phyloP scores from a whole-genome alignment of 768 basidiomycete species.

The Rhizopogon vinicolor region DNA sequence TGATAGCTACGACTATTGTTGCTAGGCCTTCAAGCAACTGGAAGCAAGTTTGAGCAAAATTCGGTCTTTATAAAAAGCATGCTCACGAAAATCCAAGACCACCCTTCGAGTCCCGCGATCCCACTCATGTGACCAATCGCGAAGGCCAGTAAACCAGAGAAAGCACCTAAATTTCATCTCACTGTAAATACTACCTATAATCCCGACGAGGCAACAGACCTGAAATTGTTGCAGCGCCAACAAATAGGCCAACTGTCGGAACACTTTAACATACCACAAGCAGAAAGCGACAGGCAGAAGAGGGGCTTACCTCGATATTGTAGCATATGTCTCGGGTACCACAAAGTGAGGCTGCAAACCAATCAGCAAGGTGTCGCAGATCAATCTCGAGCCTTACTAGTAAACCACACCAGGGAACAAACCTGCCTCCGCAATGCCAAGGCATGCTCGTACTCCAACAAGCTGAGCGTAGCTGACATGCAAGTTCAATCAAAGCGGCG shows the following conservation, averaged over 20 bases:
- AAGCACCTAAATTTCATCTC: slow-evolving; percentile 29
- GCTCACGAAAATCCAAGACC: slow-evolving; percentile 60
- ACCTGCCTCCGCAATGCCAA: slow-evolving; percentile 63
- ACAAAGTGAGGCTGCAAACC: slow-evolving; percentile 43
- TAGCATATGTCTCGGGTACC: slow-evolving; percentile 56
- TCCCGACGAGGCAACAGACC: slow-evolving; percentile 20
- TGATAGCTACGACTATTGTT: slow-evolving; percentile 50
- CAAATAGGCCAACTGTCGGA: slow-evolving; percentile 45
- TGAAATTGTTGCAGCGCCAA: slow-evolving; percentile 54
- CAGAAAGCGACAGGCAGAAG: too few species aligned
- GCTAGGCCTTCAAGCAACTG: slow-evolving; percentile 62
- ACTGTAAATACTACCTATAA: background rate
- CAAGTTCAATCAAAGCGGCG: background rate
- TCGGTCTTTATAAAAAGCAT: background rate
- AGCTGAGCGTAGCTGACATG: slow-evolving; percentile 51
- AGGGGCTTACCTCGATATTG: slow-evolving; percentile 33
- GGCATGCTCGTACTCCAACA: slow-evolving; percentile 46
- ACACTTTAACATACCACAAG: too few species aligned
- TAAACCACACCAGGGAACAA: slow-evolving; percentile 69
- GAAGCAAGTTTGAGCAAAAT: background rate
- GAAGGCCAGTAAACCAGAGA: slow-evolving; percentile 50
- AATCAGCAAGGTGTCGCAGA: background rate
- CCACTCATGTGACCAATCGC: slow-evolving; percentile 50
- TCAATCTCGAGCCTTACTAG: slow-evolving; percentile 37
- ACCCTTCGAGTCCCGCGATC: slow-evolving; percentile 38